These are phyloP conservation scores for Trametes sp. DNA, from an alignment of 1,284 basidiomycete genomes.

Conservation along the genomic window DNA sequence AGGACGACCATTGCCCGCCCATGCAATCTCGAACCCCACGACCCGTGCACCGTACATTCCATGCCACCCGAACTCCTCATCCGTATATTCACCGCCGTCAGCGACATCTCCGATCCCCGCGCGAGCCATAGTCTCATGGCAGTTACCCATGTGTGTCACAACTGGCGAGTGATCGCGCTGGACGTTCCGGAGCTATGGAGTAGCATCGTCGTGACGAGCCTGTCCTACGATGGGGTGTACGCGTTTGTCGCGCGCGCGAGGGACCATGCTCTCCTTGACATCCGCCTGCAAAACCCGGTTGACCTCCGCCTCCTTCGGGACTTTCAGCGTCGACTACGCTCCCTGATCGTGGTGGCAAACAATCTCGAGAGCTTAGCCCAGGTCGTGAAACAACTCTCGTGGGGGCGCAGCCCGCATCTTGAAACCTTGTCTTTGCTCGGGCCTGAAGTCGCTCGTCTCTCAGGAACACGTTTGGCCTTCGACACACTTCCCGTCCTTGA, in stretches of 20 bases:
- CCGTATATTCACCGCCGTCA: neutral
- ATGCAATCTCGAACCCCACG: too few relatives aligned
- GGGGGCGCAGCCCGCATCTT: neutral
- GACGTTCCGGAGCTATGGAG: neutral
- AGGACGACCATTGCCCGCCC: too few relatives aligned
- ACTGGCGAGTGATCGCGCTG: conserved; percentile 3
- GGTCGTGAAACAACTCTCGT: neutral
- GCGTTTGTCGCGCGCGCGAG: neutral
- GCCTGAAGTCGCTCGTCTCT: too few relatives aligned
- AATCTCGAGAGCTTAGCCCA: too few relatives aligned
- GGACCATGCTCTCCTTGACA: neutral
- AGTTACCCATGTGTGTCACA: conserved; percentile 6
- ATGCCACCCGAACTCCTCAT: conserved; percentile 3
- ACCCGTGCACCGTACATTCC: too few relatives aligned
- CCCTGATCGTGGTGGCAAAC: neutral
- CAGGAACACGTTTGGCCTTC: neutral
- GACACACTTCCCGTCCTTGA: neutral
- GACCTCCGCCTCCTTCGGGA: neutral
- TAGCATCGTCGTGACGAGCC: conserved; percentile 1
- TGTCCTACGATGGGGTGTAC: neutral
- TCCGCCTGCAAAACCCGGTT: neutral
- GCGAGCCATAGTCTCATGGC: neutral
- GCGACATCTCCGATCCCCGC: neutral
- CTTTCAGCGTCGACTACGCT: neutral
- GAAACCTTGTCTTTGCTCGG: neutral